Base-by-base conservation (phyloP, 1,139 yeast genomes). In the Sugiyamaella sp. region DNA sequence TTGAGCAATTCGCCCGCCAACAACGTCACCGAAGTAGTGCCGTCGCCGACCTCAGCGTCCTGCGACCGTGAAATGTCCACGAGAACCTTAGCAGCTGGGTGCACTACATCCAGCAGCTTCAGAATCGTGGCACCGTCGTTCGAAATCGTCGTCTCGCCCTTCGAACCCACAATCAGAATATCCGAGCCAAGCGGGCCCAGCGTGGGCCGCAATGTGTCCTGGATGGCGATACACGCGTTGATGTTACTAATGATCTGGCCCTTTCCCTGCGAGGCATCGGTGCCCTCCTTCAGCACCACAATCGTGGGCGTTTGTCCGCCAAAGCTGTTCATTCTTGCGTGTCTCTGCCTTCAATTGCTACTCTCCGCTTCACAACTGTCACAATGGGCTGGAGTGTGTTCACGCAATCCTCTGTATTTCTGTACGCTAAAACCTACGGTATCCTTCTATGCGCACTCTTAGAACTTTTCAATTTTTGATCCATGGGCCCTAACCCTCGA, bases 41-140 rank as follows among this genome's bases (percentile, higher is more conserved):
- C 99, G 71, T 93, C 99, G 59, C 99, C 99, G 55, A 93, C 98
- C 73, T 93, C 99, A 20, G 97, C 97, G 72, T 93, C 99, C 74
- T 93, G 99, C 1, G 98, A 85, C 67, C 97, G 81, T 12, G 97
- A 89, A 57, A 93, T 89, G 70, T 93, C 99, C 51, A 93, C 99
- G 62, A 93, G 76, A 70, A 93, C 86, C 69, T 88, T 87, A 10
- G 99, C 99, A 14, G 99, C 99, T 4, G 99, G 99, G 69, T 93
- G 99, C 24, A 95, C 97, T 56, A 95, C 95, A 68, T 95, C 99
- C 63, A 93, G 76, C 58, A 91, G 78, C 70, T 87, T 89, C 71
- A 93, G 78, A 63, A 93, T 93, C 1, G 99, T 95, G 49, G 99
- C 99, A 57, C 99, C 99, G 69, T 93, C 99, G 72, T 93, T 93